Evolutionary conservation across 139 green algal species (phyloP).

Genomic region (Haematococcus lacustris): DNA sequence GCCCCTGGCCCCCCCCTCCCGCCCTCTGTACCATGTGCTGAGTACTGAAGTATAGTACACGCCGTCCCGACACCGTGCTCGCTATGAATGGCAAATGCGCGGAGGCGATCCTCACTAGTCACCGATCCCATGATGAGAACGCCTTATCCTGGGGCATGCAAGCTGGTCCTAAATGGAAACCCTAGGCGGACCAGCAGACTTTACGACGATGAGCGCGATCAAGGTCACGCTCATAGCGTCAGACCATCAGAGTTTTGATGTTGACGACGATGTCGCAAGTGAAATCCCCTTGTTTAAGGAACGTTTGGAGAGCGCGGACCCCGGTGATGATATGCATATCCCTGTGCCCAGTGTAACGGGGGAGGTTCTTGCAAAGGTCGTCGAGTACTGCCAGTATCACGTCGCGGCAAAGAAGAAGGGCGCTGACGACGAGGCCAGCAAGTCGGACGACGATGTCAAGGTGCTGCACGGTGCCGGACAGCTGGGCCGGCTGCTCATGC

Average conservation of each 20-base stretch:
- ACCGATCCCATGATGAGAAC: too few species aligned
- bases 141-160: too few species aligned
- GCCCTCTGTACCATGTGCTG: too few species aligned
- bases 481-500: not conserved
- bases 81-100: too few species aligned
- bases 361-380: constrained; percentile 73
- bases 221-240: constrained; percentile 31
- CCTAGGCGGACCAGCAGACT: too few species aligned
- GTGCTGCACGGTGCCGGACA: not conserved
- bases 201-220: too few species aligned
- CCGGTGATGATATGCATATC: constrained; percentile 51
- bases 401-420: constrained; percentile 74
- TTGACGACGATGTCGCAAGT: constrained; percentile 67
- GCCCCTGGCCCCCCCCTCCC: too few species aligned
- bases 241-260: constrained; percentile 56
- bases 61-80: too few species aligned
- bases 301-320: constrained; percentile 61
- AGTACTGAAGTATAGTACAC: too few species aligned
- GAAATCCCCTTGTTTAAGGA: constrained; percentile 76
- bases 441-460: constrained; percentile 83
- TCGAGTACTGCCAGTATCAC: constrained; percentile 96
- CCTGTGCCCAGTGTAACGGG: constrained; percentile 81
- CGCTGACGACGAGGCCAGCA: constrained; percentile 56
- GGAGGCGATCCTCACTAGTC: too few species aligned
- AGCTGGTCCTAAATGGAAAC: too few species aligned